Evolutionary conservation across 805 yeast species (phyloP), one percentile per base, ranked within the genome.

Genomic region (Kuraishia piskuri): DNA sequence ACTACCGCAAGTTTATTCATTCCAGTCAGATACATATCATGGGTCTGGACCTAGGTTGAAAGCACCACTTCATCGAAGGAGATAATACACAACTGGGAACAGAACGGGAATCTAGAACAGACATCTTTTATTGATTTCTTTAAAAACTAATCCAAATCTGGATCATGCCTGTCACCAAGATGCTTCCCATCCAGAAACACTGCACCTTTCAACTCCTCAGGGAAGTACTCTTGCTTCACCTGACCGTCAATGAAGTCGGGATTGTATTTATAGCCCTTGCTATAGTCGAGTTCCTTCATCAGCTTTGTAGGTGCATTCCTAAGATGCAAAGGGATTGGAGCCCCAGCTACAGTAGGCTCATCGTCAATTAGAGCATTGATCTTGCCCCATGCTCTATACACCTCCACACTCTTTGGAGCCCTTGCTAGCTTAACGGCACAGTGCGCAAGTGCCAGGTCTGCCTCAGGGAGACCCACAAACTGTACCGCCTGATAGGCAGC

Each of bases 391-490:
- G 91, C 96, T 54, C 90, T 73, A 63, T 94, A 94, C 0, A 94
- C 82, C 61, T 85, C 86, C 5, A 94, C 90, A 9, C 96, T 86
- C 67, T 94, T 94, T 0, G 83, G 82, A 0, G 97, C 95, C 52
- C 81, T 70, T 0, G 97, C 95, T 22, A 94, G 71, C 59, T 91
- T 88, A n/a, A 87, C 90, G 1, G 96, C 91, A 68, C 97, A 90
- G 60, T 94, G 98, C 0, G 90, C 98, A 47, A 94, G 69, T 6
- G 90, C 83, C 22, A 88, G 75, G 64, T 91, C 96, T 2, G 94
- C 92, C 63, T 94, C 99, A 0, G 99, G 99, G 78, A 94, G 74
- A 0, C 99, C 99, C 21, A 94, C 78, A 67, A 87, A 88, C 70
- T 89, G 90, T 2, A 88, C 84, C 0, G 97, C 90, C 47, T 89